Evolutionary conservation across 2,329 filamentous ascomycete species (phyloP).

Genomic region (Elsinoe necatrix): DNA sequence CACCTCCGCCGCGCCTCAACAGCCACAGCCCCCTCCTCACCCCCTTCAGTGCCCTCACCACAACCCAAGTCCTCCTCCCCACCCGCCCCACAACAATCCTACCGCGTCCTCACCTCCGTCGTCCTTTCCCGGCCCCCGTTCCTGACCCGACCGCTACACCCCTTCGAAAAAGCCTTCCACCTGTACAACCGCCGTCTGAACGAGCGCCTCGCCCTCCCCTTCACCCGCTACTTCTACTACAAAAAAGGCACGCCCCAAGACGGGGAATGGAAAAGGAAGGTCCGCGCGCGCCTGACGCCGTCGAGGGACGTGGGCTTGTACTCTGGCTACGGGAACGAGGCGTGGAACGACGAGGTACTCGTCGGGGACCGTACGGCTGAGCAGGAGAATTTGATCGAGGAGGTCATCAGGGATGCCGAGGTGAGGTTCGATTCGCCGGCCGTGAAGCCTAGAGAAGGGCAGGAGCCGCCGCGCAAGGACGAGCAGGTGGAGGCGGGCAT

Average conservation of each 20-base stretch:
- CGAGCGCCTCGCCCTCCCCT: constrained; percentile 80
- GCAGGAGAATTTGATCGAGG: constrained; percentile 57
- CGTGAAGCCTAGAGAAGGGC: constrained; percentile 36
- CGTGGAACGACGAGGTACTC: constrained; percentile 87
- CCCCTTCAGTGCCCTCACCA: constrained; percentile 23
- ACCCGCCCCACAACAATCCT: constrained; percentile 40
- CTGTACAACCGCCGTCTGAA: constrained; percentile 97
- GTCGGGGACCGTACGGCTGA: constrained; percentile 62
- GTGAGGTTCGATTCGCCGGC: constrained; percentile 39
- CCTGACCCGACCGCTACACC: constrained; percentile 71
- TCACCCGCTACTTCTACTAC: constrained; percentile 89
- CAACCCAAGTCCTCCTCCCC: constrained; percentile 34
- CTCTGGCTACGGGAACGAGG: constrained; percentile 60
- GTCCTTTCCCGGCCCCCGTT: constrained; percentile 83
- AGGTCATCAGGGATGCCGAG: constrained; percentile 68
- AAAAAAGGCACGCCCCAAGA: constrained; percentile 78
- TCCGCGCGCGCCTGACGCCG: constrained; percentile 64
- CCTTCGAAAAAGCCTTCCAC: constrained; percentile 88
- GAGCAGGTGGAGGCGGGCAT: not conserved
- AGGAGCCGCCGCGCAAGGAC: constrained; percentile 21
- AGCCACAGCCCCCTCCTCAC: constrained; percentile 26
- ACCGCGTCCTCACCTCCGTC: constrained; percentile 53
- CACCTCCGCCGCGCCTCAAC: constrained; percentile 33
- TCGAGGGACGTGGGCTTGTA: constrained; percentile 81
- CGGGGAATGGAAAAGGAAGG: constrained; percentile 83